Conservation (phyloP, 768 basidiomycete species). For the Naganishia onofrii region DNA sequence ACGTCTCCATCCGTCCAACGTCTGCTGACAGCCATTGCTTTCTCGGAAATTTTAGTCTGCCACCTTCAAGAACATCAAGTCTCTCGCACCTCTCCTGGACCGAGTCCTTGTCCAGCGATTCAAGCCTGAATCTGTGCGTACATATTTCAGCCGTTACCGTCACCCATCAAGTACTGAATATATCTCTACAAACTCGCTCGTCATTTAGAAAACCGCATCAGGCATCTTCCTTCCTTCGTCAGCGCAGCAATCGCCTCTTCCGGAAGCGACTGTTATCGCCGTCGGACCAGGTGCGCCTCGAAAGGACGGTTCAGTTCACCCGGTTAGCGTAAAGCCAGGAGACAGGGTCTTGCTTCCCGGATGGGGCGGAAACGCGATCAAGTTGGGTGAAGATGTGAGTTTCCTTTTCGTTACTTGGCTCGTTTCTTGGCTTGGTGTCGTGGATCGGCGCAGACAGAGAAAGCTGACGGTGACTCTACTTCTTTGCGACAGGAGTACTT, state of each 20-base stretch:
- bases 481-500: slow-evolving; percentile 70
- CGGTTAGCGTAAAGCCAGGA: slow-evolving; percentile 76
- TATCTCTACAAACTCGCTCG: background rate
- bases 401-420: background rate
- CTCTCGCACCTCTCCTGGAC: slow-evolving; percentile 86
- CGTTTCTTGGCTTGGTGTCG: background rate
- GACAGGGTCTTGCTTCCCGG: slow-evolving; percentile 91
- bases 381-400: slow-evolving; percentile 91
- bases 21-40: no score
- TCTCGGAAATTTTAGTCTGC: slow-evolving; percentile 53
- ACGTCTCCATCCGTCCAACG: background rate
- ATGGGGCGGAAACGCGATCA: slow-evolving; percentile 94
- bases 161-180: background rate
- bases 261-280: slow-evolving; percentile 94
- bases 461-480: slow-evolving; percentile 21
- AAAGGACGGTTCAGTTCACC: slow-evolving; percentile 61
- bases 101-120: slow-evolving; percentile 95
- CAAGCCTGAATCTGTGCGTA: slow-evolving; percentile 85
- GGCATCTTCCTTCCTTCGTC: slow-evolving; percentile 95
- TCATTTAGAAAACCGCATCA: slow-evolving; percentile 83
- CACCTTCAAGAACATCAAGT: slow-evolving; percentile 92
- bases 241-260: slow-evolving; percentile 77
- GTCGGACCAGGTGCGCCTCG: slow-evolving; percentile 90
- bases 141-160: background rate
- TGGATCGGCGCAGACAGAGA: background rate